These are phyloP conservation scores for Coleophoma crateriformis DNA, from an alignment of 2,329 filamentous ascomycete genomes.

Conservation along the genomic window DNA sequence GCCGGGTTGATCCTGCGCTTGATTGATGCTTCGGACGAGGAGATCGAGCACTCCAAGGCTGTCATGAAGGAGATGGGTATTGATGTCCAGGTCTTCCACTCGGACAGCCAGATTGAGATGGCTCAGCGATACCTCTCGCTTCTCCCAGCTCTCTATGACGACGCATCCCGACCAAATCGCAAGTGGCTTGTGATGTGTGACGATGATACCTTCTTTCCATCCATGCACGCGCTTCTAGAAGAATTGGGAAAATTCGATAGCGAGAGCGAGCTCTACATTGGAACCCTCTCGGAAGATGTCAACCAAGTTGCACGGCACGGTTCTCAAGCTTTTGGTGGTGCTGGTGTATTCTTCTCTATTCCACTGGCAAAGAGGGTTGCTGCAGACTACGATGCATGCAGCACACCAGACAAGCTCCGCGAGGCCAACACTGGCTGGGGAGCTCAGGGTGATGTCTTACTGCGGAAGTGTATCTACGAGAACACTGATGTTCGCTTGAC, in stretches of 20 bases:
- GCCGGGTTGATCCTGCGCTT: slow-evolving; percentile 50
- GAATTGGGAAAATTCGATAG: slow-evolving; percentile 17
- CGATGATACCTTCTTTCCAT: slow-evolving; percentile 26
- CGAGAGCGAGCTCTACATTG: slow-evolving; percentile 21
- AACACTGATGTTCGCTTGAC: slow-evolving; percentile 24
- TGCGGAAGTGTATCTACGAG: slow-evolving; percentile 25
- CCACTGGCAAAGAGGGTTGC: slow-evolving; percentile 41
- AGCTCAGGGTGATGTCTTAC: slow-evolving; percentile 30
- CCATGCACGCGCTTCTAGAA: slow-evolving; percentile 22
- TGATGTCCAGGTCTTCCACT: slow-evolving; percentile 51
- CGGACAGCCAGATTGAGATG: slow-evolving; percentile 48
- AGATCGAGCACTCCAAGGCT: slow-evolving; percentile 43
- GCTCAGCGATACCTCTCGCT: slow-evolving; percentile 52
- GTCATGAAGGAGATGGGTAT: slow-evolving; percentile 43
- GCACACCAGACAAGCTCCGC: slow-evolving; percentile 42
- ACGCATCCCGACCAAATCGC: slow-evolving; percentile 39
- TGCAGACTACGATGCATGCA: slow-evolving; percentile 39
- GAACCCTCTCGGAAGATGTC: slow-evolving; percentile 25
- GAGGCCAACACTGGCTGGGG: slow-evolving; percentile 54
- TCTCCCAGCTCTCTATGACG: slow-evolving; percentile 47
- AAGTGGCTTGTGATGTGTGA: slow-evolving; percentile 32
- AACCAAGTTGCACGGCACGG: slow-evolving; percentile 25
- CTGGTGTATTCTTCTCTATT: slow-evolving; percentile 25
- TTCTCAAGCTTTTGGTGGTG: slow-evolving; percentile 24
- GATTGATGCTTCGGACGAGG: slow-evolving; percentile 43